Conservation (phyloP, 2,329 filamentous ascomycete species). For the Cadophora malorum region DNA sequence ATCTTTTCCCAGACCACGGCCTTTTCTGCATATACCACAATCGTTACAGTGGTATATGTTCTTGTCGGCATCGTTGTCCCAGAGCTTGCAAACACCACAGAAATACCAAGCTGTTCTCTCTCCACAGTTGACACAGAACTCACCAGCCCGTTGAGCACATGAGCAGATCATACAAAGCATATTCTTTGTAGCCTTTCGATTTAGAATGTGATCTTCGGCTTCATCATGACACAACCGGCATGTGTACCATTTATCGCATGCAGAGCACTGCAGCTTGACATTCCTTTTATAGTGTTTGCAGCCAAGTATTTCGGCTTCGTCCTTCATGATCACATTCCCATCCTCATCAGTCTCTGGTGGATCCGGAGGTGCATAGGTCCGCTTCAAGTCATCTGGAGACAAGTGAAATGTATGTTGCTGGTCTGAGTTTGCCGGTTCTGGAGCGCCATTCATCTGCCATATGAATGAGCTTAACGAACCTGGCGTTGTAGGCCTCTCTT, state of each 20-base stretch:
- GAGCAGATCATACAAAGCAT: slow-evolving; percentile 98
- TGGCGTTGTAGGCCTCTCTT: slow-evolving; percentile 51
- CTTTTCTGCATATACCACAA: slow-evolving; percentile 93
- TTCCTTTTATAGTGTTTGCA: slow-evolving; percentile 95
- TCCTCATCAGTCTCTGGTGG: slow-evolving; percentile 56
- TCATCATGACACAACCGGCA: slow-evolving; percentile 95
- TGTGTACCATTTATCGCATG: slow-evolving; percentile 90
- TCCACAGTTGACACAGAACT: slow-evolving; percentile 79
- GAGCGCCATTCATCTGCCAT: slow-evolving; percentile 56
- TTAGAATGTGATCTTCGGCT: slow-evolving; percentile 77
- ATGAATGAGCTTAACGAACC: slow-evolving; percentile 62
- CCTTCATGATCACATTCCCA: slow-evolving; percentile 44
- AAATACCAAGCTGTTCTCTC: slow-evolving; percentile 86
- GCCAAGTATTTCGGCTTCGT: slow-evolving; percentile 62
- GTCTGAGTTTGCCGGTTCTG: slow-evolving; percentile 33
- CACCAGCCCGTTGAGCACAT: slow-evolving; percentile 80
- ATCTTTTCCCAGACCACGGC: slow-evolving; percentile 91
- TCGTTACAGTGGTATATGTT: slow-evolving; percentile 96
- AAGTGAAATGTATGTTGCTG: slow-evolving; percentile 53
- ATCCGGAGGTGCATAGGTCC: slow-evolving; percentile 68
- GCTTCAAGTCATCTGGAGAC: slow-evolving; percentile 66
- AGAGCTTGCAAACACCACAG: slow-evolving; percentile 92
- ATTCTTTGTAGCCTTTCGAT: slow-evolving; percentile 83
- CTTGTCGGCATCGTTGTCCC: slow-evolving; percentile 91
- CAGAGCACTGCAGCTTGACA: slow-evolving; percentile 92